Conservation (phyloP, 2,329 filamentous ascomycete genomes). For the Tolypocladium paradoxum region DNA sequence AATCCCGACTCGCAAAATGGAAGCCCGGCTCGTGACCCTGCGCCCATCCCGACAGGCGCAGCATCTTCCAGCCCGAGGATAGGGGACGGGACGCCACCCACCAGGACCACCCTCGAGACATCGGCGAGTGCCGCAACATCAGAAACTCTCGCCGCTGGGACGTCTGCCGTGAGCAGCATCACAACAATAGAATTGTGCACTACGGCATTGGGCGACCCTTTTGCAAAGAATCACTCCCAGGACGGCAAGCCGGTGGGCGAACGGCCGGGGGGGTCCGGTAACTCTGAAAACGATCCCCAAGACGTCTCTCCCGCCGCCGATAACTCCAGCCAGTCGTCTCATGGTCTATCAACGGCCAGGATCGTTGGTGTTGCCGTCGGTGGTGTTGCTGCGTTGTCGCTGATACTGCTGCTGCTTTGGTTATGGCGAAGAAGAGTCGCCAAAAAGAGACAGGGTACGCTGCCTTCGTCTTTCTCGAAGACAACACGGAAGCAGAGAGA, state of each 20-base stretch:
- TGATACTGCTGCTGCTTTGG: constrained; percentile 40
- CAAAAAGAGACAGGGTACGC: constrained; percentile 8
- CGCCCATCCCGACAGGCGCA: background rate
- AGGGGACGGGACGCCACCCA: background rate
- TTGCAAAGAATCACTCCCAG: background rate
- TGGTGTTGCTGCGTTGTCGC: constrained; percentile 27
- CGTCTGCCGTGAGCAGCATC: background rate
- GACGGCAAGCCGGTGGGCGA: background rate
- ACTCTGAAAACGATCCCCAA: background rate
- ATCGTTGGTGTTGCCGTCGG: constrained; percentile 43
- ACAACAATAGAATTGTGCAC: background rate
- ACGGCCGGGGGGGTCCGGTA: background rate
- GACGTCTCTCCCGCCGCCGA: background rate
- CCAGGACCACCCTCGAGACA: background rate
- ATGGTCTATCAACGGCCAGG: constrained; percentile 16
- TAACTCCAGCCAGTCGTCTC: constrained; percentile 3
- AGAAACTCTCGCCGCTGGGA: background rate
- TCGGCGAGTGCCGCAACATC: background rate
- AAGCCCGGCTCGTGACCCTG: background rate
- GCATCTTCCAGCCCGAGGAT: background rate
- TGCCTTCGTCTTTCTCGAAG: constrained; percentile 10
- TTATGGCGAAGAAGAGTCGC: constrained; percentile 32
- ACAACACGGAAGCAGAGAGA: constrained; percentile 12
- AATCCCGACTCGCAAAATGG: background rate
- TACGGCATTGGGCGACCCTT: background rate